Evolutionary conservation across 768 basidiomycete genomes (phyloP).

Genomic region (Termitomyces titanicus): DNA sequence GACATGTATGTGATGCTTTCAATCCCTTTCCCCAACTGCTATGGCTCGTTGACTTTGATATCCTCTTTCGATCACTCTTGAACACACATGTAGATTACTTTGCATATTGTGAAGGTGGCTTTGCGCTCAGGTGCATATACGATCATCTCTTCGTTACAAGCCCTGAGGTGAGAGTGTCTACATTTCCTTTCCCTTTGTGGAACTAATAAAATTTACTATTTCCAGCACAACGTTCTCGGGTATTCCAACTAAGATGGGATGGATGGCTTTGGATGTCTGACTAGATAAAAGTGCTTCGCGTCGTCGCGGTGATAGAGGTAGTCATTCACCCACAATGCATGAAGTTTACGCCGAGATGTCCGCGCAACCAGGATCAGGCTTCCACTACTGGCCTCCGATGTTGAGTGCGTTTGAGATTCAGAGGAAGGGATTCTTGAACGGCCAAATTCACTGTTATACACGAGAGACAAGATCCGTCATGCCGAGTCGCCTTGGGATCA

Average conservation of each 20-base stretch:
- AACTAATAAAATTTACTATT: neutral
- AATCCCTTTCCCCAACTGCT: neutral
- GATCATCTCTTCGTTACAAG: conserved; percentile 6
- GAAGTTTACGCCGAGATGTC: neutral
- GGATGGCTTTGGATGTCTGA: no score
- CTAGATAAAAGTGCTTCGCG: neutral
- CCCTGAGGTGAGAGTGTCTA: neutral
- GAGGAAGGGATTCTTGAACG: no score
- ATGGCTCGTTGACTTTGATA: neutral
- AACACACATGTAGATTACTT: conserved; percentile 1
- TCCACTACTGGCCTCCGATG: no score
- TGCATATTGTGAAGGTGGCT: conserved; percentile 8
- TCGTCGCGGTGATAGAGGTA: neutral
- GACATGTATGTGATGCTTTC: conserved; percentile 2
- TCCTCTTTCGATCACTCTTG: no score
- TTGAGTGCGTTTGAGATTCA: no score
- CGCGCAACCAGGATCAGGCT: no score
- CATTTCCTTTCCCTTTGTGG: neutral
- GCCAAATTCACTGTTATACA: no score
- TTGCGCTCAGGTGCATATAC: conserved; percentile 7
- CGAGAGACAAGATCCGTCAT: no score
- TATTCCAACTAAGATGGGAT: neutral
- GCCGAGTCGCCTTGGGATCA: no score
- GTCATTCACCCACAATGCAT: neutral
- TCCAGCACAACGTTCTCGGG: conserved; percentile 3